A percentile compares a stretch with the other conserved stretches of the same genome.
Evolutionary conservation across 202 grass and related monocot genomes (phyloP).

Genomic region (Schoenoplectus triqueter): DNA sequence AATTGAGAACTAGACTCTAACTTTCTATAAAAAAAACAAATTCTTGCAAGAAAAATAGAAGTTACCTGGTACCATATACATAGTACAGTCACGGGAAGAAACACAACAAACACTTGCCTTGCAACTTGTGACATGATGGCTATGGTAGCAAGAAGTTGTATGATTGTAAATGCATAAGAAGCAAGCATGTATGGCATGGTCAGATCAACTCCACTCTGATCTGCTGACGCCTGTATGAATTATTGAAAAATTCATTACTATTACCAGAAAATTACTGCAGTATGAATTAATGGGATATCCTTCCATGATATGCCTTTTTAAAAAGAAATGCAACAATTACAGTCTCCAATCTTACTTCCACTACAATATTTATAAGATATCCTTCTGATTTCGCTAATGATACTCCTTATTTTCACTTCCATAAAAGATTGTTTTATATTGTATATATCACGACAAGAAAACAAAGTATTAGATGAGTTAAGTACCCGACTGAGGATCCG

Average conservation of each 20-base stretch:
- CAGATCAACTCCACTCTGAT: slow-evolving; percentile 77
- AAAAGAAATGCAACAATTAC: neutral
- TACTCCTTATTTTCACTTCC: neutral
- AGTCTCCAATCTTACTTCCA: neutral
- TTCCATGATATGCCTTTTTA: neutral
- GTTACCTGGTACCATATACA: slow-evolving; percentile 93
- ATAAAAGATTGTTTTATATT: neutral
- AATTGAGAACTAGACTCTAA: too few relatives aligned
- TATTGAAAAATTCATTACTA: neutral
- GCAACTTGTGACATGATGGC: slow-evolving; percentile 84
- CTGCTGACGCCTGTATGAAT: slow-evolving; percentile 65
- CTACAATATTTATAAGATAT: neutral
- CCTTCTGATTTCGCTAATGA: neutral
- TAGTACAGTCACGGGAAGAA: slow-evolving; percentile 63
- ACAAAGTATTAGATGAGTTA: slow-evolving; percentile 39
- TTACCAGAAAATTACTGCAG: neutral
- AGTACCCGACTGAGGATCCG: slow-evolving; percentile 76
- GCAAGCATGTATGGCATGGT: slow-evolving; percentile 54
- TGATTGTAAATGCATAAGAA: slow-evolving; percentile 60
- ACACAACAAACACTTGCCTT: slow-evolving; percentile 86
- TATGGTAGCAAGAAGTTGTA: slow-evolving; percentile 75
- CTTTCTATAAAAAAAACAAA: too few relatives aligned
- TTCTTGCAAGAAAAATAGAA: neutral
- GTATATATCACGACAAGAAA: neutral
- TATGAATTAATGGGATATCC: neutral